These are phyloP conservation scores for Paxillus rubicundulus DNA, from an alignment of 768 basidiomycete species.

Conservation along the genomic window DNA sequence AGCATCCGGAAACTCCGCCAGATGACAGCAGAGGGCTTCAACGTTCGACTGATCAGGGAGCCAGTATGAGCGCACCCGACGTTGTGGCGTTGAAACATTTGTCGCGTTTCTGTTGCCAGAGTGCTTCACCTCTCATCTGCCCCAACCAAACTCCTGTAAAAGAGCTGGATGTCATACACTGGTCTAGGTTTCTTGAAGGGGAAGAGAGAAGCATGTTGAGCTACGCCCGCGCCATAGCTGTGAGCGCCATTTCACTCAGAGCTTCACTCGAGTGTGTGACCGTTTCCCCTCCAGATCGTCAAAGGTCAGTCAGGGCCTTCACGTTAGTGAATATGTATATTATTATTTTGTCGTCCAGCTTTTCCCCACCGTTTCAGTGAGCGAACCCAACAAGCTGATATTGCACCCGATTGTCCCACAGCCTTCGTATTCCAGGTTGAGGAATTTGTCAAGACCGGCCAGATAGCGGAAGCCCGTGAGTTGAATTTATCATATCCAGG, in stretches of 20 bases:
- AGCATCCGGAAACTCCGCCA: background rate
- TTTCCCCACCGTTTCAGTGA: constrained; percentile 45
- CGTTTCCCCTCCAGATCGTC: constrained; percentile 34
- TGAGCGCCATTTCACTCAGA: constrained; percentile 32
- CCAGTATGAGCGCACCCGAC: constrained; percentile 12
- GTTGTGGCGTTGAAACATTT: constrained; percentile 21
- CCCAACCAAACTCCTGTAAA: constrained; percentile 60
- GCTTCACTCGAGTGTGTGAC: background rate
- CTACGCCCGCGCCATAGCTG: constrained; percentile 72
- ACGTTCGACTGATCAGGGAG: constrained; percentile 22
- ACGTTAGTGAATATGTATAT: background rate
- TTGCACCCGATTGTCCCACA: constrained; percentile 17
- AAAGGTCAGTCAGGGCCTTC: constrained; percentile 38
- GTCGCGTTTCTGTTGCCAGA: constrained; percentile 54
- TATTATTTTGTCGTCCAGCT: constrained; percentile 33
- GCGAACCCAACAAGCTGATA: constrained; percentile 36
- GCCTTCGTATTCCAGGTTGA: constrained; percentile 43
- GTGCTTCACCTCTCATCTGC: constrained; percentile 65
- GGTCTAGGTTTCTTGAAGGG: constrained; percentile 62
- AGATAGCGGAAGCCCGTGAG: constrained; percentile 57
- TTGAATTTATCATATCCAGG: constrained; percentile 9
- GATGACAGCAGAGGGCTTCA: background rate
- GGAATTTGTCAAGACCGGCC: constrained; percentile 56
- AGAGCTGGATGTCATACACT: constrained; percentile 59
- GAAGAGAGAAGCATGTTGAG: constrained; percentile 65